Base-by-base conservation (phyloP, 352 stramenopile species). In the Phytophthora macrochlamydospora region DNA sequence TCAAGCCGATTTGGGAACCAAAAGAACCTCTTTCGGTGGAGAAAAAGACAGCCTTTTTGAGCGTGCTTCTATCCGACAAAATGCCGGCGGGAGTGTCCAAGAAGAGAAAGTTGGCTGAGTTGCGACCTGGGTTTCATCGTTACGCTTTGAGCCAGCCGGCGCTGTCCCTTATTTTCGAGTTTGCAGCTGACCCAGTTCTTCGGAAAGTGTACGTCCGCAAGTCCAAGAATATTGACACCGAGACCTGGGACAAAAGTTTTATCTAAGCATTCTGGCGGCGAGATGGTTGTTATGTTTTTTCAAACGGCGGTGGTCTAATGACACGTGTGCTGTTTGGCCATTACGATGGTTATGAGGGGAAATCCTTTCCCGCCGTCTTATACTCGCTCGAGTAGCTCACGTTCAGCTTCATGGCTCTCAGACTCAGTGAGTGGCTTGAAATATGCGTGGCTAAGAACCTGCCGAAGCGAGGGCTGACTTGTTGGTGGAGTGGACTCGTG, bases 391-490 rank as follows among this genome's bases (percentile, higher is more conserved):
- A 65, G 35, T 9, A 65, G 29, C 30, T 70, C 56, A 30, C 44
- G 49, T 44, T 70, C 56, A 2, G 31, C 49, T 46, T 70, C 42
- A 43, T 53, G 62, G 18, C 56, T 61, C 30, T 66, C 56, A 29
- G 37, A 13, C 37, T 64, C 61, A 12, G 65, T 59, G 6, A 67
- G 48, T 5, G 59, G 48, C 32, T 61, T 51, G 49, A 73, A 73
- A 29, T 50, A 65, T 35, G 63, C 59, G 30, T 73, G 58, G 11
- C 65, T 31, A 11, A 73, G 44, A 9, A 73, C 43, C 30, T 56
- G 9, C 14, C 59, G 52, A 44, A 53, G 32, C n/a, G 35, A 56
- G n/a, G 29, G 31, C 5, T 11, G 32, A 7, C 3, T 11, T 24
- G 40, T 14, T 6, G 28, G n/a, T n/a, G 24, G 9, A 54, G 51